These are phyloP conservation scores for Tetrahymena thermophila DNA, from an alignment of 73 alveolate genomes.

Conservation along the genomic window DNA sequence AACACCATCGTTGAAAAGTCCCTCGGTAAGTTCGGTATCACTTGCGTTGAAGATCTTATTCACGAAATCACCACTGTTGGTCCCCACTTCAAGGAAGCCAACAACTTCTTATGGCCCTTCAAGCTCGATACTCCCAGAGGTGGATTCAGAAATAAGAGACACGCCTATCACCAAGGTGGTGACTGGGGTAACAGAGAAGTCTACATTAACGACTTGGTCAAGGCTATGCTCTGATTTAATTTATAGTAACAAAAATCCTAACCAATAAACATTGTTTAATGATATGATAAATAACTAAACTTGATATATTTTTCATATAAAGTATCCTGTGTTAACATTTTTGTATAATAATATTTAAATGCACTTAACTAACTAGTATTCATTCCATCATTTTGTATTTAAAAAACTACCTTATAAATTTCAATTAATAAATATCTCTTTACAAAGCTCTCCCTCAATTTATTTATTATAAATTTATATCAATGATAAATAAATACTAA, in stretches of 20 bases:
- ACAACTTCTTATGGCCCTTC: constrained; percentile 93
- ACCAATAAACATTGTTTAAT: background rate
- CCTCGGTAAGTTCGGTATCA: constrained; percentile 86
- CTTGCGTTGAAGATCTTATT: constrained; percentile 92
- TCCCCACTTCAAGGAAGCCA: constrained; percentile 92
- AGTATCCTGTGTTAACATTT: background rate
- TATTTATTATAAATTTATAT: too few relatives aligned
- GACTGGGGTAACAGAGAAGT: constrained; percentile 96
- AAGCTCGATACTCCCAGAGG: constrained; percentile 81
- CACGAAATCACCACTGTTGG: constrained; percentile 91
- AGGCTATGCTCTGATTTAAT: constrained; percentile 74
- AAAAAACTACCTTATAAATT: background rate
- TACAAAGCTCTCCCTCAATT: background rate
- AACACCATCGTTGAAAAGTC: constrained; percentile 79
- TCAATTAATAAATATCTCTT: background rate
- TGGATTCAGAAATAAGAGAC: constrained; percentile 83
- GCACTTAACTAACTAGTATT: constrained; percentile 1
- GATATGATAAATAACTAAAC: background rate
- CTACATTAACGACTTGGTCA: constrained; percentile 77
- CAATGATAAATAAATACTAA: background rate
- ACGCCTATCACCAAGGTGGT: constrained; percentile 75
- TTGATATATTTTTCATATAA: background rate
- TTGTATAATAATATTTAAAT: background rate
- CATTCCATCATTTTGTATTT: background rate
- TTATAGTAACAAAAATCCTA: constrained; percentile 6